A percentile compares a stretch with the other conserved stretches of the same genome.
These are phyloP conservation scores for Aspergillus sp. DNA, from an alignment of 2,329 filamentous ascomycete species.

Conservation along the genomic window DNA sequence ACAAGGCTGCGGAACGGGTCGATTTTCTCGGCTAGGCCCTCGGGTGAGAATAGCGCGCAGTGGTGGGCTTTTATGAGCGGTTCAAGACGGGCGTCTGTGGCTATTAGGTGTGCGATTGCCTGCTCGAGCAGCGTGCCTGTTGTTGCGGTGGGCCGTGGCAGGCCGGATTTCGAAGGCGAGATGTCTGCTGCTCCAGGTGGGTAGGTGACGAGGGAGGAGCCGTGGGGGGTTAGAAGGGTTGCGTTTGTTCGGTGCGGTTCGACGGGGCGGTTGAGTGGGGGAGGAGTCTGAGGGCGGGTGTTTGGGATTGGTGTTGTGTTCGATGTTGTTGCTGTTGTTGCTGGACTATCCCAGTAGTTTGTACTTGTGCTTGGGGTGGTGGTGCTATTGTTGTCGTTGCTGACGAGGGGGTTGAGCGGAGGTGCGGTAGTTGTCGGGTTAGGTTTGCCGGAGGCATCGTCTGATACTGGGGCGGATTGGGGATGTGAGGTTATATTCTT, in stretches of 20 bases:
- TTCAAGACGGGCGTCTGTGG: conserved; percentile 70
- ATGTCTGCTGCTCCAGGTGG: conserved; percentile 39
- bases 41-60: conserved; percentile 77
- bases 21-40: conserved; percentile 77
- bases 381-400: conserved; percentile 5
- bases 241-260: conserved; percentile 51
- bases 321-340: conserved; percentile 11
- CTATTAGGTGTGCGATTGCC: conserved; percentile 72
- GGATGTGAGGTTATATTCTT: background rate
- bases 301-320: conserved; percentile 28
- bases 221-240: conserved; percentile 49
- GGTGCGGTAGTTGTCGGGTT: background rate
- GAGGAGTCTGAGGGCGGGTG: conserved; percentile 48
- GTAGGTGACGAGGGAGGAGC: conserved; percentile 50
- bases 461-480: background rate
- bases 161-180: conserved; percentile 43
- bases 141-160: conserved; percentile 53
- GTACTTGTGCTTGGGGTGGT: conserved; percentile 28
- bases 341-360: conserved; percentile 21
- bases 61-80: conserved; percentile 70
- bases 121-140: conserved; percentile 71
- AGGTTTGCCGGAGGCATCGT: background rate
- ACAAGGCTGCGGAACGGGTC: conserved; percentile 84
- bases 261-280: conserved; percentile 44
- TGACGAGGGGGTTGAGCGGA: conserved; percentile 6